A percentile compares a stretch with the other conserved stretches of the same genome.
Evolutionary conservation across 106 monocot genomes (phyloP).

Genomic region (Dendrobium catenatum): DNA sequence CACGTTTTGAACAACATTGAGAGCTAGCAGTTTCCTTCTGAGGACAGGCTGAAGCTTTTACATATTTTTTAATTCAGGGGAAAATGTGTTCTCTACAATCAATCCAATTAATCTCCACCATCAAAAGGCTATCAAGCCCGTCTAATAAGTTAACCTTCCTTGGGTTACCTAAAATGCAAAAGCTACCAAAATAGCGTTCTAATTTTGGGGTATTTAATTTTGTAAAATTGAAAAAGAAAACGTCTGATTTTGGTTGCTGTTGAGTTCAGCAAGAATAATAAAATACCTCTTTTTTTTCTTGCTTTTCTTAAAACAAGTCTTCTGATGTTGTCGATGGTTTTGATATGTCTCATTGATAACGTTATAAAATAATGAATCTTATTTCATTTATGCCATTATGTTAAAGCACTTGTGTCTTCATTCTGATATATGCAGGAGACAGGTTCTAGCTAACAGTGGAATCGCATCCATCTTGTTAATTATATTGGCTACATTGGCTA

Average conservation of each 20-base stretch:
- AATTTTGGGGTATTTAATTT: background rate
- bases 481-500: constrained; percentile 24
- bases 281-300: background rate
- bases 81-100: too few relatives aligned
- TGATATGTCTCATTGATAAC: background rate
- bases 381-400: background rate
- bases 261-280: too few relatives aligned
- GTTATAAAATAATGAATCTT: background rate
- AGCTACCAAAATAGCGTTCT: background rate
- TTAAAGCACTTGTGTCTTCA: background rate
- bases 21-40: too few relatives aligned
- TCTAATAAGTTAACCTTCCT: too few relatives aligned
- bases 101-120: too few relatives aligned
- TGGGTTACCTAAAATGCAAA: too few relatives aligned
- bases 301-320: background rate
- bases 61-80: too few relatives aligned
- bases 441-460: constrained; percentile 67
- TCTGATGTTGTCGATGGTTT: background rate
- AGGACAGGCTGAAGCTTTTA: too few relatives aligned
- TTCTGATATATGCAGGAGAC: constrained; percentile 32
- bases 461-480: constrained; percentile 48
- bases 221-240: background rate
- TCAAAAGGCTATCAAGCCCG: too few relatives aligned
- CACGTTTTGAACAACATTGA: too few relatives aligned
- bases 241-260: background rate